Percentiles rank a stretch among this genome's conserved stretches.
Evolutionary conservation across 2,329 filamentous ascomycete species (phyloP).

Genomic region (Fusarium agapanthi): DNA sequence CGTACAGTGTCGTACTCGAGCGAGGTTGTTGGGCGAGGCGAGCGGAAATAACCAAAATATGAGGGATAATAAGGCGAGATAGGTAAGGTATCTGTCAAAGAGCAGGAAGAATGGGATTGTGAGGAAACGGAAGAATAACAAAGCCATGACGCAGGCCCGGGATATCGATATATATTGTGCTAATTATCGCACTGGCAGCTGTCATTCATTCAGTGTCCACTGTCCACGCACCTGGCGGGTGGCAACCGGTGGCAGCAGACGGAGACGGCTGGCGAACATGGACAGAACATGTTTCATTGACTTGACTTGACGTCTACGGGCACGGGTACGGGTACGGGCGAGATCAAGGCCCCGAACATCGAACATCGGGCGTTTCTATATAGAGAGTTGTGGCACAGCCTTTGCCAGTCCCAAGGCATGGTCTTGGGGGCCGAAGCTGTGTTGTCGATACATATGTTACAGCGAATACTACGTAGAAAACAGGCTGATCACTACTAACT

Average conservation of each 20-base stretch:
- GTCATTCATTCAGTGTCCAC: conserved; percentile 12
- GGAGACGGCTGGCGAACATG: not conserved
- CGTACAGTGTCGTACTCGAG: not conserved
- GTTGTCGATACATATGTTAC: not conserved
- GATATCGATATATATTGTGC: not conserved
- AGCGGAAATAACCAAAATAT: not conserved
- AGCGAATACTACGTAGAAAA: not conserved
- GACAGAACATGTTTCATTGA: conserved; percentile 12
- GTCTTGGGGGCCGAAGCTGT: not conserved
- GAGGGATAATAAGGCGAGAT: not conserved
- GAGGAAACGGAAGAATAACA: not conserved
- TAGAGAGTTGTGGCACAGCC: conserved; percentile 19
- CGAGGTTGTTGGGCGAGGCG: not conserved
- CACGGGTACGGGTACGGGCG: not conserved
- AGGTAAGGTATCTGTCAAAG: not conserved
- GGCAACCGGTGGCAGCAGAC: conserved; percentile 15
- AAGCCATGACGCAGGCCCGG: not conserved
- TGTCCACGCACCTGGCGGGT: conserved; percentile 7
- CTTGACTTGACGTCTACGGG: not conserved
- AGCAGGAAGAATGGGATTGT: not conserved
- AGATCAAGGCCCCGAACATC: not conserved
- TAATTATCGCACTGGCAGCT: not conserved
- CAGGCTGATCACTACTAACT: not conserved
- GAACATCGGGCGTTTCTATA: not conserved
- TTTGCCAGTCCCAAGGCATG: not conserved